These are phyloP conservation scores for Gracilariopsis chorda DNA, from an alignment of 23 red algal species.

Conservation along the genomic window DNA sequence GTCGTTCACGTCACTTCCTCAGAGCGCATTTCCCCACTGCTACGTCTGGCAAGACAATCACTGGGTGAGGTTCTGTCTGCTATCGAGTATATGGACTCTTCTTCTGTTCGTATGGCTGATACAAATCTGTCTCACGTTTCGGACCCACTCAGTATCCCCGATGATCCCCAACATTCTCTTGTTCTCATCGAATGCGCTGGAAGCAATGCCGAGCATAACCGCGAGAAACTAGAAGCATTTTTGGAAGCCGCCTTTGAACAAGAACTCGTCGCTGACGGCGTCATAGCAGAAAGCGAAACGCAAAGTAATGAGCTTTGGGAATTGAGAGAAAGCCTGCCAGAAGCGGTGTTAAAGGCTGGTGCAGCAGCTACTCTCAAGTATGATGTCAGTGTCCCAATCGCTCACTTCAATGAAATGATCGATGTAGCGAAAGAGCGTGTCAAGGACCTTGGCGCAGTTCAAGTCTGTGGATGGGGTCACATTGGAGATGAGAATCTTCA, in stretches of 20 bases:
- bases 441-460: neutral
- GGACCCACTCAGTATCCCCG: slow-evolving; percentile 39
- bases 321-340: slow-evolving; percentile 89
- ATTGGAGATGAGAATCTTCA: slow-evolving; percentile 97
- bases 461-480: slow-evolving; percentile 89
- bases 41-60: slow-evolving; percentile 46
- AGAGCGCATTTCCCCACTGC: slow-evolving; percentile 48
- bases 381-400: slow-evolving; percentile 88
- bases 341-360: slow-evolving; percentile 80
- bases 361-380: slow-evolving; percentile 79
- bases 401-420: slow-evolving; percentile 76
- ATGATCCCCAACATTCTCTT: slow-evolving; percentile 47
- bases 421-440: slow-evolving; percentile 47
- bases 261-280: slow-evolving; percentile 62
- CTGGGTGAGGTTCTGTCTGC: slow-evolving; percentile 90
- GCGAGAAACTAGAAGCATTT: slow-evolving; percentile 81
- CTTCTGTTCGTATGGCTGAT: slow-evolving; percentile 65
- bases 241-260: slow-evolving; percentile 58
- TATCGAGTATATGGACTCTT: slow-evolving; percentile 92
- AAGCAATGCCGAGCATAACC: slow-evolving; percentile 62
- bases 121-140: slow-evolving; percentile 63
- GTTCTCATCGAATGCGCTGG: slow-evolving; percentile 91
- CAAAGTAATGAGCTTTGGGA: slow-evolving; percentile 84
- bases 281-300: slow-evolving; percentile 80
- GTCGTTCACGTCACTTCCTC: slow-evolving; percentile 61